Conservation (phyloP, 2,329 filamentous ascomycete genomes). For the Aspergillus ruber region DNA sequence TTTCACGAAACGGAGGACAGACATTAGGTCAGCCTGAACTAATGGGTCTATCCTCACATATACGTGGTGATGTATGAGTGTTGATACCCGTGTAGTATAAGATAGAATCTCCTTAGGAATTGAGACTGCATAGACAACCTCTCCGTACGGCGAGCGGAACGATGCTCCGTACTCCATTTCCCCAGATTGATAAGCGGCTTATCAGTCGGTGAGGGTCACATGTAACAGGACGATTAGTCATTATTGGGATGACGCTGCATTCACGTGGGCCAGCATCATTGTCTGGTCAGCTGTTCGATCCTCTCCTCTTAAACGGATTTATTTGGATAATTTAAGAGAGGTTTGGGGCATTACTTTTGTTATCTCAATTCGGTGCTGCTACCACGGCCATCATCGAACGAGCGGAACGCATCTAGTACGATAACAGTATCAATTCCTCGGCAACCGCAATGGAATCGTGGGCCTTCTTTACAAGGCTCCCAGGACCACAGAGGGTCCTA, state of each 20-base stretch:
- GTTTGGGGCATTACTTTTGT: neutral
- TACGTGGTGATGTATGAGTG: neutral
- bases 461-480: conserved; percentile 16
- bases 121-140: no score
- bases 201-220: conserved; percentile 2
- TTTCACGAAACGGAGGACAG: conserved; percentile 29
- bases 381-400: neutral
- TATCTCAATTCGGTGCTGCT: neutral
- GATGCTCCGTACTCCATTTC: no score
- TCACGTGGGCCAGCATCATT: conserved; percentile 3
- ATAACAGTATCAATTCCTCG: conserved; percentile 1
- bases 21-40: neutral
- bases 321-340: neutral
- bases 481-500: conserved; percentile 31
- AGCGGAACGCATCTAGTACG: no score
- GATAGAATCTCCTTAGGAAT: no score
- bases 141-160: no score
- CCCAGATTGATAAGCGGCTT: neutral
- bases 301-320: neutral
- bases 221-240: conserved; percentile 3
- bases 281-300: neutral
- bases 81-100: neutral
- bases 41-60: neutral
- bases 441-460: conserved; percentile 4
- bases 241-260: conserved; percentile 2